phyloP scores from a whole-genome alignment of 2,329 filamentous ascomycete species.

The Nemania serpens region DNA sequence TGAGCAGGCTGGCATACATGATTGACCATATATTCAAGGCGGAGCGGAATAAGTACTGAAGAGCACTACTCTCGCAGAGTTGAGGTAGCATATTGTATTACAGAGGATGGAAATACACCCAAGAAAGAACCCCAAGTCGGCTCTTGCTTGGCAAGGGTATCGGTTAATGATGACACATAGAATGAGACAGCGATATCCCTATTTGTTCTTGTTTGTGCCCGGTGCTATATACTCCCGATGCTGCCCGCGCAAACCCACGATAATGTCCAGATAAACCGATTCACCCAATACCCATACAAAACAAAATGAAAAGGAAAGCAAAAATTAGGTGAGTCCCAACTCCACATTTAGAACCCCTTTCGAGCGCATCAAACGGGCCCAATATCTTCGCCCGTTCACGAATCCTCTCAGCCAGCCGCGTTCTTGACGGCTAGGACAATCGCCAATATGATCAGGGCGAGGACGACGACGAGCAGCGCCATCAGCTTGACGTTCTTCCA shows the following conservation, averaged over 20 bases:
- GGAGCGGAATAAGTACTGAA: neutral
- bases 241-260: neutral
- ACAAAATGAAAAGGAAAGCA: conserved; percentile 11
- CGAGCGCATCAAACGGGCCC: too few species aligned
- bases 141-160: conserved; percentile 28
- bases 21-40: neutral
- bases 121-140: conserved; percentile 14
- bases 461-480: conserved; percentile 73
- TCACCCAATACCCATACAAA: conserved; percentile 5
- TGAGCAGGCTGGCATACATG: neutral
- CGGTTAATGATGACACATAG: conserved; percentile 24
- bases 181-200: neutral
- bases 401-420: conserved; percentile 28
- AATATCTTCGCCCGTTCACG: too few species aligned
- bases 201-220: neutral
- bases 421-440: conserved; percentile 60
- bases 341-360: too few species aligned
- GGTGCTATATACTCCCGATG: neutral
- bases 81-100: conserved; percentile 27
- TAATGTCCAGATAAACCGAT: conserved; percentile 4
- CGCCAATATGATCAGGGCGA: conserved; percentile 62
- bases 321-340: too few species aligned
- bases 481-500: conserved; percentile 99
- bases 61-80: neutral
- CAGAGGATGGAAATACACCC: conserved; percentile 29